Evolutionary conservation across 495 filamentous ascomycete genomes (phyloP), one percentile per base, ranked within the genome.

Genomic region (Hypoxylon rickii): DNA sequence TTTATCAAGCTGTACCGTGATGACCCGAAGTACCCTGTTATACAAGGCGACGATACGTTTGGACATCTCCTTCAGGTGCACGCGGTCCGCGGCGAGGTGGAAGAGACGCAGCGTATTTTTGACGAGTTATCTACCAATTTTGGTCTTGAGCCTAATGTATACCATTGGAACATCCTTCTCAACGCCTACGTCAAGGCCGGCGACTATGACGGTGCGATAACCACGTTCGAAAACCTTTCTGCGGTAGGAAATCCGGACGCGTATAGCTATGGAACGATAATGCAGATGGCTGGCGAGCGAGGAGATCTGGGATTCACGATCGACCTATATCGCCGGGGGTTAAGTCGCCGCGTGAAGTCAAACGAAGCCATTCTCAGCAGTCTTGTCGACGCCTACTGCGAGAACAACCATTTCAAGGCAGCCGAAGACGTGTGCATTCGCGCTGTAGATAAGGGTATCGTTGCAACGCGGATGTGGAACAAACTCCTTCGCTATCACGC

Each of bases 131-230:
- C 67, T 10, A 63, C 69, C 1, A 76, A 82, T 39, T 83, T 84
- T 50, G 71, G 75, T 0, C 58, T 89, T 11, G 42, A 72, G 13
- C 85, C 83, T 15, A 79, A 80, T 54, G 66, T 71, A 0, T 54
- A 72, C 10, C 81, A 79, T 36, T 95, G 86, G 84, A 96, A 97
- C 64, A 86, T 88, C 21, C 66, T 96, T 24, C 73, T 98, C 12
- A 80, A 86, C 51, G 89, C 89, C 2, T 78, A 90, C 67, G 72
- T 75, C 1, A 83, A 83, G 59, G 81, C 80, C 3, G 75, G 79
- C 20, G 86, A 96, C 68, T 74, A 87, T 39, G 74, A 84, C 32
- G 83, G 82, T 3, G 84, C 84, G 12, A 73, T 89, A 52, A 55
- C 69, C 2, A 76, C 75, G 19, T 88, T 92, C 51, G 71, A 84